These are phyloP conservation scores for Yarrowia divulgata DNA, from an alignment of 805 yeast species.

Conservation along the genomic window DNA sequence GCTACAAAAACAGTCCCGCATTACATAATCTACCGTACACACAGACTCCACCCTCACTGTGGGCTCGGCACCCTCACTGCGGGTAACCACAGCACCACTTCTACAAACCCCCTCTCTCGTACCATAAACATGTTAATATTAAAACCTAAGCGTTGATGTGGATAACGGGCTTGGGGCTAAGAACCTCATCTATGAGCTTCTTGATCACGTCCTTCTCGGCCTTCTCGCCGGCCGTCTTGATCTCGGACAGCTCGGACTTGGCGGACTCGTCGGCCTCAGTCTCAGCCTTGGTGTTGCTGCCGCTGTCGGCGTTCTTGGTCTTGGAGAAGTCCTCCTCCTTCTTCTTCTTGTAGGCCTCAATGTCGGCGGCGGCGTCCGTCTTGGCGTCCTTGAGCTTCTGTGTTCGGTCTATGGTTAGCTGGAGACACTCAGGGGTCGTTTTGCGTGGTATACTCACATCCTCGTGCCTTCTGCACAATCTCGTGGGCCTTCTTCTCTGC, in stretches of 20 bases:
- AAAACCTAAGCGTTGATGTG: conserved; percentile 72
- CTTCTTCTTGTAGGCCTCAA: conserved; percentile 80
- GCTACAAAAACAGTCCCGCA: no score
- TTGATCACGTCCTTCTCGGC: conserved; percentile 74
- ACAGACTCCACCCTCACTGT: neutral
- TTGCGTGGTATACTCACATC: conserved; percentile 58
- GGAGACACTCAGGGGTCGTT: neutral
- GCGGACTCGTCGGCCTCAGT: conserved; percentile 79
- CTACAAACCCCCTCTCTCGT: no score
- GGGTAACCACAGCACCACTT: no score
- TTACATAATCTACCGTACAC: no score
- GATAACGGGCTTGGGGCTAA: conserved; percentile 78
- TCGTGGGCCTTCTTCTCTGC: conserved; percentile 98
- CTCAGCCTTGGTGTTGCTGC: conserved; percentile 77
- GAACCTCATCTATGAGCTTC: conserved; percentile 79
- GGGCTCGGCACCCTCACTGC: no score
- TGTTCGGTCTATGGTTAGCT: conserved; percentile 63
- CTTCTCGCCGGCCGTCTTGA: conserved; percentile 66
- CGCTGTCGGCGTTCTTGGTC: conserved; percentile 72
- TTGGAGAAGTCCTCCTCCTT: conserved; percentile 83
- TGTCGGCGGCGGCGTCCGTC: conserved; percentile 88
- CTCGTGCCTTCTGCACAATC: conserved; percentile 91
- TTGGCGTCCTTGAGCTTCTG: conserved; percentile 92
- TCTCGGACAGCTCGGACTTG: conserved; percentile 70
- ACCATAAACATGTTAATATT: conserved; percentile 3